Evolutionary conservation across 2,329 filamentous ascomycete species (phyloP), one percentile per base, ranked within the genome.

Genomic region (Calycina herbarum): DNA sequence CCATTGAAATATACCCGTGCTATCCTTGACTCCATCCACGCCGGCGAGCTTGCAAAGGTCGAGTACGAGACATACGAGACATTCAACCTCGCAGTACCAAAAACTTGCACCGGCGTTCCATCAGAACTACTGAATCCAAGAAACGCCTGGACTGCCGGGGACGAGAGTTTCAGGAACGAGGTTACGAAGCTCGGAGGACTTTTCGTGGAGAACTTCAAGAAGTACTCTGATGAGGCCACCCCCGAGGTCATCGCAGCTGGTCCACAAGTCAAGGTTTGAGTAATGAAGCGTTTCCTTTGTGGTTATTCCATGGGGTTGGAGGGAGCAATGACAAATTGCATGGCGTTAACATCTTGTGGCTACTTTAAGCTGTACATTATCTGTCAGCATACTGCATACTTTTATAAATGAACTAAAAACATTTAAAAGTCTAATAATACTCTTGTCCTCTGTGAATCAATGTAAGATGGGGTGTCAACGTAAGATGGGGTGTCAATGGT

Each of bases 1-100:
- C 94, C 94, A 51, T 77, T 98, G 79, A 97, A 97, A 84, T 99
- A 98, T 85, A 99, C 95, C 48, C 94, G 95, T 76, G 94, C 95
- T 75, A 98, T 99, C 79, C 89, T 99, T 74, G 94, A 99, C 80
- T 91, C 94, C 78, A 97, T 99, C 82, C 95, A 99, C 89, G 94
- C 88, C 62, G 95, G 95, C 73, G 93, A 97, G 82, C 92, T 99
- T 72, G 93, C 93, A 77, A 91, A 96, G 75, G 90, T 87, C 69
- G 90, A 96, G 80, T 99, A 92, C 82, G 95, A 99, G 85, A 93
- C 83, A 72, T 99, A 99, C 82, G 93, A 93, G 51, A 89, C 93
- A 70, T 99, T 99, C 89, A 97, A 97, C 85, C 90, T 99, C 66
- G 86, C 90, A 77, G 93, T 99, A n/a, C 95, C 95, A 79, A 97